phyloP scores from a whole-genome alignment of 345 rosid genomes.

The sweet orange (Citrus sinensis) region DVS_A1.0 CM039166.1:24154501-24155000 shows the following conservation, averaged over 20 bases:
- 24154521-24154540: no score
- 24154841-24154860: slow-evolving; percentile 25
- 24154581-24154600: no score
- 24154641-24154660: no score
- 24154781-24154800: slow-evolving; percentile 21
- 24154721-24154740: not conserved
- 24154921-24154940: slow-evolving; percentile 29
- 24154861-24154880: not conserved
- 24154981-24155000: slow-evolving; percentile 1
- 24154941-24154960: slow-evolving; percentile 26
- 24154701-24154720: no score
- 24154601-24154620: no score
- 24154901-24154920: slow-evolving; percentile 22
- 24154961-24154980: slow-evolving; percentile 21
- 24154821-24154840: slow-evolving; percentile 19
- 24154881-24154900: not conserved
- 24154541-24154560: not conserved
- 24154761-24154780: not conserved
- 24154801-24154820: slow-evolving; percentile 36
- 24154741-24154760: not conserved
- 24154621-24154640: no score
- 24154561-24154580: no score
- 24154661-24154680: not conserved
- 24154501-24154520: not conserved
- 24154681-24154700: not conserved